Evolutionary conservation across 371 early-diverging fungal species (phyloP).

Genomic region (Mucor plumbeus): DNA sequence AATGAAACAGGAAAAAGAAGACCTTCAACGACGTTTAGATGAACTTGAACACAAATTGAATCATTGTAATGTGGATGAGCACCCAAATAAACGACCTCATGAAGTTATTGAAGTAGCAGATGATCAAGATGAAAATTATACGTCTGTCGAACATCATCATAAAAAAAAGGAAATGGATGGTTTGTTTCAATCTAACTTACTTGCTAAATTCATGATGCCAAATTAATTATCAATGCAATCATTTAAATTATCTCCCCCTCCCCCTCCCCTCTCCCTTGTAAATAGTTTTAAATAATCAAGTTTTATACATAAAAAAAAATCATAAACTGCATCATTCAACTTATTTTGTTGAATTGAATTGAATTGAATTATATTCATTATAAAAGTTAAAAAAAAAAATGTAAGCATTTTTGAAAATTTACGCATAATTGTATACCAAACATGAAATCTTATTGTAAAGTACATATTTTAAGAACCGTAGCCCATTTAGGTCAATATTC

Average conservation of each 20-base stretch:
- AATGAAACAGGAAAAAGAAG: conserved; percentile 30
- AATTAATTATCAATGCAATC: neutral
- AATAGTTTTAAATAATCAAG: neutral
- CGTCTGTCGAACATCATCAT: neutral
- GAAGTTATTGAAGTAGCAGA: neutral
- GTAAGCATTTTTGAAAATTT: too few relatives aligned
- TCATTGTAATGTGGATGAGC: neutral
- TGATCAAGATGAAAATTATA: neutral
- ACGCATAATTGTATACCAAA: too few relatives aligned
- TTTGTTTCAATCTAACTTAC: neutral
- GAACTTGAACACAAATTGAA: conserved; percentile 14
- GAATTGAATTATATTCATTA: too few relatives aligned
- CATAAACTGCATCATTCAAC: too few relatives aligned
- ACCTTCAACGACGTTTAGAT: conserved; percentile 21
- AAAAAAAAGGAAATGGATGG: neutral
- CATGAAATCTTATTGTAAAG: too few relatives aligned
- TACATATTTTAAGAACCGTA: too few relatives aligned
- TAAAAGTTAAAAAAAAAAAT: too few relatives aligned
- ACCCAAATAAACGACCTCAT: conserved; percentile 2
- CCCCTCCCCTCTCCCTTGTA: neutral
- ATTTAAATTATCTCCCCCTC: neutral
- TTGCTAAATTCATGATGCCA: conserved; percentile 7
- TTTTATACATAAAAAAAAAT: too few relatives aligned
- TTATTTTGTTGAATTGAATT: too few relatives aligned
- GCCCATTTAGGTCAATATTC: too few relatives aligned